A percentile compares a stretch with the other conserved stretches of the same genome.
Conservation (phyloP, 441 rosid species). For the Cnidoscolus chayamansa region DNA sequence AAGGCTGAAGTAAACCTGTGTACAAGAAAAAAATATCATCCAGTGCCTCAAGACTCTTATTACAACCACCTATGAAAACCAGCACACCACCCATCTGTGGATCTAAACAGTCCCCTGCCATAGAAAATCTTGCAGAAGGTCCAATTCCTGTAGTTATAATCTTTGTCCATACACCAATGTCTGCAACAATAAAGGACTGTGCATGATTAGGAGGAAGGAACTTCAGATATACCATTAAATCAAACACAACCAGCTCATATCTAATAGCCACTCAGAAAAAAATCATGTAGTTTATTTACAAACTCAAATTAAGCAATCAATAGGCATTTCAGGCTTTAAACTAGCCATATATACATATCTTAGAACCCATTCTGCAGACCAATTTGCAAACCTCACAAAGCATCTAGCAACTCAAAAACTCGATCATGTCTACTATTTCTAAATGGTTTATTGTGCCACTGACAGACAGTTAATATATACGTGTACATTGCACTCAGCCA, state of each 20-base stretch:
- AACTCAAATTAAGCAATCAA: background rate
- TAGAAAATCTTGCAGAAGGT: conserved; percentile 89
- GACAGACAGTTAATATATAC: background rate
- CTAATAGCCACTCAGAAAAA: conserved; percentile 1
- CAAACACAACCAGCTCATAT: conserved; percentile 7
- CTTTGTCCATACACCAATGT: conserved; percentile 77
- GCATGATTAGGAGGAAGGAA: background rate
- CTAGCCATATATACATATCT: background rate
- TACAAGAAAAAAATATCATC: conserved; percentile 85
- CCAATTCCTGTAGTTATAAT: conserved; percentile 64
- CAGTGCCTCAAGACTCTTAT: conserved; percentile 84
- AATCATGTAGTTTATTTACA: too few species aligned
- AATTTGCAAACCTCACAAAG: background rate
- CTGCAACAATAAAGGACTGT: conserved; percentile 37
- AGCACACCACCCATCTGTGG: conserved; percentile 73
- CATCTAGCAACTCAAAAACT: background rate
- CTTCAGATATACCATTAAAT: background rate
- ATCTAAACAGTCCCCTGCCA: conserved; percentile 86
- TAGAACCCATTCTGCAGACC: too few species aligned
- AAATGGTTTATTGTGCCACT: too few species aligned
- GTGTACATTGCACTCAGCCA: background rate
- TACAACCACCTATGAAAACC: conserved; percentile 87
- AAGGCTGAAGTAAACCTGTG: conserved; percentile 56
- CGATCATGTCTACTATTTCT: background rate
- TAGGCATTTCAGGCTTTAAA: conserved; percentile 1